A percentile compares a stretch with the other conserved stretches of the same genome.
These are phyloP conservation scores for Talaromyces liani DNA, from an alignment of 495 filamentous ascomycete species.

Conservation along the genomic window DNA sequence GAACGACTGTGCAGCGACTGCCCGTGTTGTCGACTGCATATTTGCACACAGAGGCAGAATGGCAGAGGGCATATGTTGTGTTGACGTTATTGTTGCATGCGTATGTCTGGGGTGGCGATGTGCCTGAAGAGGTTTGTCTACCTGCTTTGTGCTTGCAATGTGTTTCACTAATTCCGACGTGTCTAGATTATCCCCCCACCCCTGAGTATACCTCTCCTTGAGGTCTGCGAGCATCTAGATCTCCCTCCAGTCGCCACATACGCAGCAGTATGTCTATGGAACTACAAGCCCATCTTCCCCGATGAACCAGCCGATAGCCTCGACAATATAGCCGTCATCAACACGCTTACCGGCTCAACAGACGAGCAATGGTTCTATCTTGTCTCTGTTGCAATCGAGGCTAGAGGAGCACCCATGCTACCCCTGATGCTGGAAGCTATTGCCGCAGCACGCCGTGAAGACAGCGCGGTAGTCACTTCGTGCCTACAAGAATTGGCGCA, in stretches of 20 bases:
- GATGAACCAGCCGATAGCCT: slow-evolving; percentile 73
- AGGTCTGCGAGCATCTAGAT: slow-evolving; percentile 73
- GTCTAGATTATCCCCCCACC: slow-evolving; percentile 71
- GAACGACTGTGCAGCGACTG: slow-evolving; percentile 66
- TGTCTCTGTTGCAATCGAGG: slow-evolving; percentile 91
- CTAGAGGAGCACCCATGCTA: slow-evolving; percentile 81
- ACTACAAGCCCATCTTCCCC: slow-evolving; percentile 82
- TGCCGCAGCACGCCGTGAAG: slow-evolving; percentile 62
- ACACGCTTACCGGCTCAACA: slow-evolving; percentile 88
- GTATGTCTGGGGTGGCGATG: slow-evolving; percentile 91
- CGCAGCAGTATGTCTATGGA: slow-evolving; percentile 87
- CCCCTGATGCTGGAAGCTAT: slow-evolving; percentile 86
- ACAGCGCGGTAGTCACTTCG: slow-evolving; percentile 62
- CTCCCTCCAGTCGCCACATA: slow-evolving; percentile 94
- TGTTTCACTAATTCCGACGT: slow-evolving; percentile 13
- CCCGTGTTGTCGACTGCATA: slow-evolving; percentile 74
- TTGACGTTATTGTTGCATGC: slow-evolving; percentile 84
- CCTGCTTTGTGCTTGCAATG: neutral
- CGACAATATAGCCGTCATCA: slow-evolving; percentile 74
- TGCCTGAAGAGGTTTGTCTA: slow-evolving; percentile 59
- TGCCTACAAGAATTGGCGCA: slow-evolving; percentile 75
- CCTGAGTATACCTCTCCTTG: slow-evolving; percentile 74
- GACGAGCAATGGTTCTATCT: slow-evolving; percentile 99
- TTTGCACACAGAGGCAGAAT: slow-evolving; percentile 76
- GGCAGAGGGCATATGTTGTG: slow-evolving; percentile 83